phyloP scores from a whole-genome alignment of 1,139 yeast species.

The Zhuliangozyma blackwelliae region DNA sequence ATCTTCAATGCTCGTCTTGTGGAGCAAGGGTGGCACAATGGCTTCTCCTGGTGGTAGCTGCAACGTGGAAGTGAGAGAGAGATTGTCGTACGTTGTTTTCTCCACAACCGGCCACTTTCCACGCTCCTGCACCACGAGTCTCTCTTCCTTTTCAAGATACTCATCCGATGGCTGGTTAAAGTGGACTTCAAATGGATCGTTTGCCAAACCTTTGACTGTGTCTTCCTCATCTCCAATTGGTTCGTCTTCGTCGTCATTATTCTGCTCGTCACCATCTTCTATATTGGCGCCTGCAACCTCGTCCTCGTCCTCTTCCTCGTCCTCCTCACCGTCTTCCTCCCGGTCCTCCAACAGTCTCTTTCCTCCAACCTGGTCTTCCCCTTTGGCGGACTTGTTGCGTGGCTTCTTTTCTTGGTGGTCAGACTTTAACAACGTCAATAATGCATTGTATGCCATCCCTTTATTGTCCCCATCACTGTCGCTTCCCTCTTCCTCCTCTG shows the following conservation, averaged over 20 bases:
- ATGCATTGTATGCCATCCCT: slow-evolving; percentile 67
- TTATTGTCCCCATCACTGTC: too few species aligned
- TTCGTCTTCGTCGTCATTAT: slow-evolving; percentile 27
- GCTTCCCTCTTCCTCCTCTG: slow-evolving; percentile 8
- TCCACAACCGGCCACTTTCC: slow-evolving; percentile 24
- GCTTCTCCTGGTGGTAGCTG: slow-evolving; percentile 30
- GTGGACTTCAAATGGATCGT: slow-evolving; percentile 75
- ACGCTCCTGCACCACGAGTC: slow-evolving; percentile 11
- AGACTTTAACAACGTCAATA: slow-evolving; percentile 62
- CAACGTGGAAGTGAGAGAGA: slow-evolving; percentile 16
- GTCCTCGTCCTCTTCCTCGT: slow-evolving; percentile 21
- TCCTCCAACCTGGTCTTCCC: slow-evolving; percentile 14
- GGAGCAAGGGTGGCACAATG: slow-evolving; percentile 9
- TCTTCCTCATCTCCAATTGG: slow-evolving; percentile 31
- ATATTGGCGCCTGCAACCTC: slow-evolving; percentile 14
- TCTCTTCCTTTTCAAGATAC: slow-evolving; percentile 31
- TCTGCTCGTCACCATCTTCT: slow-evolving; percentile 15
- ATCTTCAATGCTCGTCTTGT: slow-evolving; percentile 8
- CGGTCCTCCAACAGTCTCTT: too few species aligned
- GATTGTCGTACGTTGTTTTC: slow-evolving; percentile 16
- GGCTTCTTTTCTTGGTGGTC: slow-evolving; percentile 34
- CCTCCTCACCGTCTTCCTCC: slow-evolving; percentile 15
- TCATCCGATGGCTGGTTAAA: slow-evolving; percentile 54
- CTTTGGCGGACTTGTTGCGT: slow-evolving; percentile 6
- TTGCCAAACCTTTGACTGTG: slow-evolving; percentile 10